phyloP scores from a whole-genome alignment of 2,329 filamentous ascomycete genomes.

The Pestalotiopsis sp. region DNA sequence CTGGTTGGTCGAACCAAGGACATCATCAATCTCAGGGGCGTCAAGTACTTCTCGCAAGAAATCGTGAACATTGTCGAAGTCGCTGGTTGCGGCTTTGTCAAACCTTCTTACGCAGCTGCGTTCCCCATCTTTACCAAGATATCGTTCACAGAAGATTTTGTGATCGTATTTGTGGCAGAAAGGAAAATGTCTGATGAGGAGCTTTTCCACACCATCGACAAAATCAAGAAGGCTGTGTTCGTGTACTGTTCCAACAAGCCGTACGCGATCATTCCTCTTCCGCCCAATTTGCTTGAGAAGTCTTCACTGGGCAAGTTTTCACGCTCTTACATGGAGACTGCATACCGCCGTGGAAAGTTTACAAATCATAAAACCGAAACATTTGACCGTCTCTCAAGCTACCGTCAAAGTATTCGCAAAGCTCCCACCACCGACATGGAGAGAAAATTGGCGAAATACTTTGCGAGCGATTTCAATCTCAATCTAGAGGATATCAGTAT shows the following conservation, averaged over 20 bases:
- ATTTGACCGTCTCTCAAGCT: not conserved
- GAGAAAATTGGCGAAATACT: not conserved
- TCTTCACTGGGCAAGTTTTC: constrained; percentile 15
- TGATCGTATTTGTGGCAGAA: not conserved
- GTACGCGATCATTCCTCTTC: constrained; percentile 16
- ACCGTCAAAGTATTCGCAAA: not conserved
- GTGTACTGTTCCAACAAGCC: constrained; percentile 13
- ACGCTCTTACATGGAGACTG: not conserved
- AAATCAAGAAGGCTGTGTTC: not conserved
- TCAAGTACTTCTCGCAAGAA: constrained; percentile 41
- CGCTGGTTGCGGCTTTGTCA: constrained; percentile 26
- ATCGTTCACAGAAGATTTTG: constrained; percentile 8
- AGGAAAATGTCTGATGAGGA: not conserved
- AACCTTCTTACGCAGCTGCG: constrained; percentile 35
- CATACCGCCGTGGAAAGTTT: constrained; percentile 9
- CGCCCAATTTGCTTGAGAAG: constrained; percentile 1
- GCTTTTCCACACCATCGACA: constrained; percentile 13
- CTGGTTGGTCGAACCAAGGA: constrained; percentile 44
- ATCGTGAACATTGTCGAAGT: constrained; percentile 42
- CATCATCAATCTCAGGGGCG: constrained; percentile 47
- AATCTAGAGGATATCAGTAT: not conserved
- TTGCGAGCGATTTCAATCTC: constrained; percentile 9
- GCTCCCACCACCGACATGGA: constrained; percentile 8
- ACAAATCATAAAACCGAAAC: not conserved
- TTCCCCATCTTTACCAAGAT: constrained; percentile 34